Conservation (phyloP, 805 yeast species). For the Nakazawaea wickerhamii region DNA sequence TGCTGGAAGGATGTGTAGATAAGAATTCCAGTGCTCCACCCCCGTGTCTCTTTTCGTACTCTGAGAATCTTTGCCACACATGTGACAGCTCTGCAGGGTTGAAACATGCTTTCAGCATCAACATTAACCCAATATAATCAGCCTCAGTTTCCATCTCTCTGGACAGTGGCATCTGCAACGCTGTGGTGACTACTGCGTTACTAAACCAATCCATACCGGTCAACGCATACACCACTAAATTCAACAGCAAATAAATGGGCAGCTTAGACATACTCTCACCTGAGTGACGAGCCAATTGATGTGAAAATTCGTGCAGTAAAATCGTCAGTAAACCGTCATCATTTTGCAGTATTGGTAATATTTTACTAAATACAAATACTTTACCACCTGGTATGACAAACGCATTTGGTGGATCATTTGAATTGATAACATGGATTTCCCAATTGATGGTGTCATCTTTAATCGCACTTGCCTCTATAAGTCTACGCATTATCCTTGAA, state of each 20-base stretch:
- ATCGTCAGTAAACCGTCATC: constrained; percentile 97
- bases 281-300: constrained; percentile 88
- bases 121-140: constrained; percentile 86
- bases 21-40: constrained; percentile 50
- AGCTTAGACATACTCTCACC: constrained; percentile 75
- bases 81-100: constrained; percentile 67
- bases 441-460: constrained; percentile 39
- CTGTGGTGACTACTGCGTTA: constrained; percentile 46
- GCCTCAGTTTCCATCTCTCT: constrained; percentile 96
- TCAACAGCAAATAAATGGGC: constrained; percentile 60
- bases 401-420: constrained; percentile 86
- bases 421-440: constrained; percentile 76
- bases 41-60: constrained; percentile 36
- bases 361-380: constrained; percentile 80
- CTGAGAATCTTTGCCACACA: constrained; percentile 81
- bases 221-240: constrained; percentile 48
- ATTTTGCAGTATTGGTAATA: constrained; percentile 69
- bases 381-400: constrained; percentile 95
- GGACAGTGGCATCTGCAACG: constrained; percentile 76
- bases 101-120: constrained; percentile 88
- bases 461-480: constrained; percentile 51
- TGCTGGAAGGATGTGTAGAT: constrained; percentile 86
- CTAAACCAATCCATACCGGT: constrained; percentile 55
- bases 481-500: constrained; percentile 52
- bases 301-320: constrained; percentile 88